Evolutionary conservation across 768 basidiomycete species (phyloP), one percentile per base, ranked within the genome.

Genomic region (Tulasnella sp.): DNA sequence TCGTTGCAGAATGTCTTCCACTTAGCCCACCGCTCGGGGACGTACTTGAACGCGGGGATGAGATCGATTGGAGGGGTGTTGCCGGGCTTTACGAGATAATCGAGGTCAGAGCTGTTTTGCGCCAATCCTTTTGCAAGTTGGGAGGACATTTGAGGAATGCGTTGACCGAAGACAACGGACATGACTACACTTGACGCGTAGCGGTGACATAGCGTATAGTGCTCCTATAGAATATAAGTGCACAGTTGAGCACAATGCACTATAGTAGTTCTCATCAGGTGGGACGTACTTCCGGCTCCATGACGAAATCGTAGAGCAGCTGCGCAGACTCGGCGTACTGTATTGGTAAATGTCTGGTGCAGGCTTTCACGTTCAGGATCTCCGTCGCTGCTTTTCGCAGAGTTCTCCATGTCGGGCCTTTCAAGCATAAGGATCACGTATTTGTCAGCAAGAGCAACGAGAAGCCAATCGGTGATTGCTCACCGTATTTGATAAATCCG

Each of bases 61-160:
- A 79, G 44, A 66, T 82, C 81, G 19, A 82, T 72, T 2, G 81
- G 81, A 3, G 81, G 80, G 35, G 78, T 75, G 22, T 79, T 77
- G 11, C 81, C 80, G 19, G 79, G 76, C 29, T 78, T 79, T 16
- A 80, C 37, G 14, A 72, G 62, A 6, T 72, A 14, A 62, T 64
- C 39, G 37, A 39, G 64, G 59, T 29, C 39, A 34, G 22, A 3
- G 19, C 39, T 35, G 29, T 36, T 66, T 12, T 36, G 34, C 22
- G 44, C 37, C 11, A 72, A 39, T 17, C 32, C 34, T 32, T 37
- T 36, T 22, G 44, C 36, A 16, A 64, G 26, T 22, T n/a, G 62
- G 22, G 71, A 64, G n/a, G 59, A 14, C 59, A 37, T 32, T 26
- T 37, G 52, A 0, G 81, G 81, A 5, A 77, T 72, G 5, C 80